Evolutionary conservation across 2,329 filamentous ascomycete genomes (phyloP).

Genomic region (Colletotrichum karsti): DNA sequence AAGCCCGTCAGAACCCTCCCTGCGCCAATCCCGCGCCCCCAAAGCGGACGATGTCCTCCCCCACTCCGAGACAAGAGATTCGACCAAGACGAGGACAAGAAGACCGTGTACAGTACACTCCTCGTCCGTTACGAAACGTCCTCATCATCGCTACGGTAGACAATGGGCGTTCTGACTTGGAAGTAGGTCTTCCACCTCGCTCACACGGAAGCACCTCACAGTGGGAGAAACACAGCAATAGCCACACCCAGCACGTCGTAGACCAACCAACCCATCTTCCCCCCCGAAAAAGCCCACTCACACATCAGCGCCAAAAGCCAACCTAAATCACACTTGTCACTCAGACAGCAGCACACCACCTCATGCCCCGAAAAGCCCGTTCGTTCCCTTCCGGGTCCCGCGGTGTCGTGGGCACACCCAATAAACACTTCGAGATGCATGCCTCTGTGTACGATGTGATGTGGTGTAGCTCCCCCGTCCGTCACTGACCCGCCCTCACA

Average conservation of each 20-base stretch:
- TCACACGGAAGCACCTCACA: no score
- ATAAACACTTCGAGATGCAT: no score
- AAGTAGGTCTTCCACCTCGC: no score
- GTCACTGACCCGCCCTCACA: neutral
- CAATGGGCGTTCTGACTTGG: no score
- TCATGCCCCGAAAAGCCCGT: neutral
- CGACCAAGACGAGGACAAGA: neutral
- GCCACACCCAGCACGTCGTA: neutral
- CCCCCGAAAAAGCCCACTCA: neutral
- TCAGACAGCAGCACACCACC: neutral
- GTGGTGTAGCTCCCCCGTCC: neutral
- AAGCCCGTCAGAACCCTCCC: neutral
- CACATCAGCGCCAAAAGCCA: neutral
- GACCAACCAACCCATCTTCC: neutral
- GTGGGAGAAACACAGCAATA: neutral
- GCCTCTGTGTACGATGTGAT: neutral
- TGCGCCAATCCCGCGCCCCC: neutral
- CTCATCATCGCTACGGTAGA: neutral
- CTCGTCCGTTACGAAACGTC: neutral
- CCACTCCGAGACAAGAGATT: neutral
- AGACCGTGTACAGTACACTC: neutral
- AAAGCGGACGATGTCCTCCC: neutral
- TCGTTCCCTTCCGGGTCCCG: neutral
- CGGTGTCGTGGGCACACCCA: no score
- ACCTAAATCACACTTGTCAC: neutral